Evolutionary conservation across 768 basidiomycete genomes (phyloP).

Genomic region (Tulasnella calospora): DNA sequence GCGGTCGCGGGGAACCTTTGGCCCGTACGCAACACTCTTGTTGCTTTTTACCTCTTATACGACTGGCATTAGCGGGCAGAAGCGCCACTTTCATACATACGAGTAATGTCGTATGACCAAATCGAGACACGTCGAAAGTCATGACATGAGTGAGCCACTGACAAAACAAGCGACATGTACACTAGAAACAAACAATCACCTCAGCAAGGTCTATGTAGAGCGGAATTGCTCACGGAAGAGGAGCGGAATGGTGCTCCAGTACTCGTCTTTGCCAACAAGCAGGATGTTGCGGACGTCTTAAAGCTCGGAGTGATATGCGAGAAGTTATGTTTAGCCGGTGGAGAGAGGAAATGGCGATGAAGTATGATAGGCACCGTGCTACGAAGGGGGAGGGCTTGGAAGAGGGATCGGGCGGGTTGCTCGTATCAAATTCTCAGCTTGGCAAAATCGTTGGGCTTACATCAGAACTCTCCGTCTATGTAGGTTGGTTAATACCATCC

Average conservation of each 20-base stretch:
- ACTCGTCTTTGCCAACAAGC: constrained; percentile 61
- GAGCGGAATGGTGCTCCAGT: constrained; percentile 50
- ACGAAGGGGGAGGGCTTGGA: constrained; percentile 94
- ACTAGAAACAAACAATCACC: no score
- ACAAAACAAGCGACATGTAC: no score
- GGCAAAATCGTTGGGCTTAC: background rate
- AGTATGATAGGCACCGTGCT: constrained; percentile 93
- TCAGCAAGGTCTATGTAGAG: no score
- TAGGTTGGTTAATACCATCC: constrained; percentile 85
- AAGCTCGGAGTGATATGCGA: constrained; percentile 92
- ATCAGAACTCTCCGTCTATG: background rate
- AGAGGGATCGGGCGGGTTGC: constrained; percentile 79
- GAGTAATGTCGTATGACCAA: no score
- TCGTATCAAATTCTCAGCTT: background rate
- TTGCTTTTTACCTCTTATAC: no score
- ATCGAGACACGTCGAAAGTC: no score
- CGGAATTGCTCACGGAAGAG: constrained; percentile 88
- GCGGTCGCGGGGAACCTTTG: no score
- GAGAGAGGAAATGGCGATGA: constrained; percentile 92
- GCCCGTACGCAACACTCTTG: no score
- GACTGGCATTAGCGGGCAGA: no score
- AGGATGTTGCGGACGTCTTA: constrained; percentile 74
- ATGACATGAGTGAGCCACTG: no score
- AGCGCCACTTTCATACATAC: no score
- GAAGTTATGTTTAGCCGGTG: constrained; percentile 87